A percentile compares a stretch with the other conserved stretches of the same genome.
Evolutionary conservation across 2,329 filamentous ascomycete species (phyloP).

Genomic region (Colletotrichum coccodes): DNA sequence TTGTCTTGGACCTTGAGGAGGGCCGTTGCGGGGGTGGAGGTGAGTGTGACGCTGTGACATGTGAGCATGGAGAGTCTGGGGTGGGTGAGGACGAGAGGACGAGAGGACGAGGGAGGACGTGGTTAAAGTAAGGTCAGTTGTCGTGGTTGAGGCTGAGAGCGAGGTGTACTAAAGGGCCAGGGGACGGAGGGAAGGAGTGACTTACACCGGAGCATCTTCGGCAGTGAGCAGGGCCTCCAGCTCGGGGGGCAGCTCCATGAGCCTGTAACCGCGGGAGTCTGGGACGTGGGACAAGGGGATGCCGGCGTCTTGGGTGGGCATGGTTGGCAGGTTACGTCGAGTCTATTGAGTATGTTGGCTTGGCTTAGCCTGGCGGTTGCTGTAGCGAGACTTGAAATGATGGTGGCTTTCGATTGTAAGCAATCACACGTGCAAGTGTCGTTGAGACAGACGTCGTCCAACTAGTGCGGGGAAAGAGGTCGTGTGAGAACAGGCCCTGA

Average conservation of each 20-base stretch:
- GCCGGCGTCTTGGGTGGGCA: slow-evolving; percentile 60
- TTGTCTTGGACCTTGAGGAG: slow-evolving; percentile 62
- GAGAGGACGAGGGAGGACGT: not conserved
- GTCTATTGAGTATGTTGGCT: not conserved
- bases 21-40: slow-evolving; percentile 59
- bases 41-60: slow-evolving; percentile 54
- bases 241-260: slow-evolving; percentile 71
- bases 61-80: not conserved
- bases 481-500: not conserved
- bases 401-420: not conserved
- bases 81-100: not conserved
- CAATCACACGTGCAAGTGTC: not conserved
- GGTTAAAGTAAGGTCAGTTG: slow-evolving; percentile 1
- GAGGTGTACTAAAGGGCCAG: not conserved
- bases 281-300: slow-evolving; percentile 62
- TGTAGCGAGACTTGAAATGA: not conserved
- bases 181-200: not conserved
- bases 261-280: slow-evolving; percentile 63
- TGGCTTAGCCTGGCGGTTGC: not conserved
- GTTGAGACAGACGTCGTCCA: slow-evolving; percentile 12
- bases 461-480: slow-evolving; percentile 15
- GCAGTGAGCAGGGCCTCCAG: slow-evolving; percentile 66
- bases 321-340: slow-evolving; percentile 25
- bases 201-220: slow-evolving; percentile 62
- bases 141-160: slow-evolving; percentile 21